Base-by-base conservation (phyloP, 1,139 yeast species). In the Lodderomyces orthopsilosis region DNA sequence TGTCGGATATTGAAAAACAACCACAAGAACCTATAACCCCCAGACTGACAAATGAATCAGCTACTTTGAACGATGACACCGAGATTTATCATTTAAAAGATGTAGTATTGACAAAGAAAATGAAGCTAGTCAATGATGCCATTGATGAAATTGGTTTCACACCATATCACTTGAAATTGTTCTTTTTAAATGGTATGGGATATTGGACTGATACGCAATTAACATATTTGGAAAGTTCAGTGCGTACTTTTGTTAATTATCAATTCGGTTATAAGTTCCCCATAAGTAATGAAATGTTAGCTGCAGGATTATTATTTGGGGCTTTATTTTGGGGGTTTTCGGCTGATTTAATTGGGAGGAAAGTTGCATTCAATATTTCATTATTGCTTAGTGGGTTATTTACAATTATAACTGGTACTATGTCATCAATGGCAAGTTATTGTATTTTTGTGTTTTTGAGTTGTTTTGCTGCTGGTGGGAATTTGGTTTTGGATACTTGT, bases 141-240 rank as follows among this genome's bases (percentile, higher is more conserved):
- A 59, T 64, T 41, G 70, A 65, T 48, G 68, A 65, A 45, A 65
- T 65, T 46, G 70, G 70, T 1, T 64, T 65, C 49, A 65, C 70
- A 19, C 63, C 63, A 26, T 65, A 63, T 44, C 70, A 65, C 49
- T 52, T 61, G 38, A 65, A 65, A 45, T 50, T 65, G 15, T 65
- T 75, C 52, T 66, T 66, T 49, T 55, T 77, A 30, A 77, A 75
- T 46, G 86, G 86, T 12, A 73, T 79, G 72, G 87, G 86, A 19
- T 81, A 81, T 52, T 77, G 83, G 4, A 81, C 78, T 23, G 86
- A 81, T 55, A 79, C 85, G 12, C 80, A 79, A 54, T 63, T 81
- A 51, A 72, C 73, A 33, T 65, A 69, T 56, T 52, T 67, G 35
- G 75, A 70, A 49, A 58, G 69, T 44, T 56, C 59, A 33, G 74